Evolutionary conservation across 495 filamentous ascomycete genomes (phyloP).

Genomic region (Tuber magnatum): DNA sequence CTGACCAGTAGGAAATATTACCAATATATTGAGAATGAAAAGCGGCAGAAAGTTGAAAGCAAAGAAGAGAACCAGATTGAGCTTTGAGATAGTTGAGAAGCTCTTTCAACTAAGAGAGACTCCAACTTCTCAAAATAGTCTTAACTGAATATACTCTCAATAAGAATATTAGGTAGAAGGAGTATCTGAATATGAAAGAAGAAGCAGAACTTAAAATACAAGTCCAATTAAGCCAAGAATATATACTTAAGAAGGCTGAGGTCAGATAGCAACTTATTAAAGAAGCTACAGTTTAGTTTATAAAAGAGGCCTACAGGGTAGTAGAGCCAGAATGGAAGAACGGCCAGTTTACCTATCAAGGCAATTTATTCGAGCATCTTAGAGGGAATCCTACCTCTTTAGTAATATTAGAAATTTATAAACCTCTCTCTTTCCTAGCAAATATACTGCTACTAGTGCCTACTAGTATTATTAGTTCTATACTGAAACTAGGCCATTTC

Average conservation of each 20-base stretch:
- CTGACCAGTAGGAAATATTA: too few species aligned
- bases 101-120: not conserved
- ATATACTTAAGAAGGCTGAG: conserved; percentile 14
- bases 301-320: conserved; percentile 17
- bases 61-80: conserved; percentile 19
- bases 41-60: conserved; percentile 24
- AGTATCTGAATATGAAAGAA: conserved; percentile 18
- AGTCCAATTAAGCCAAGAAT: conserved; percentile 16
- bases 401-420: not conserved
- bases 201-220: conserved; percentile 16
- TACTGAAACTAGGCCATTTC: not conserved
- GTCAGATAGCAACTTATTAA: conserved; percentile 13
- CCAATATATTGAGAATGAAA: conserved; percentile 18
- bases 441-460: conserved; percentile 1
- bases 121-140: not conserved
- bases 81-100: not conserved
- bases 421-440: not conserved
- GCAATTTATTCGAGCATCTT: not conserved
- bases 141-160: not conserved
- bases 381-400: not conserved
- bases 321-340: conserved; percentile 12
- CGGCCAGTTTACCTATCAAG: conserved; percentile 14
- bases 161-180: conserved; percentile 7
- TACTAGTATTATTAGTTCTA: not conserved
- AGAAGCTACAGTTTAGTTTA: conserved; percentile 4